Conservation (phyloP, 2,329 filamentous ascomycete species). For the Daldinia eschscholtzii region DNA sequence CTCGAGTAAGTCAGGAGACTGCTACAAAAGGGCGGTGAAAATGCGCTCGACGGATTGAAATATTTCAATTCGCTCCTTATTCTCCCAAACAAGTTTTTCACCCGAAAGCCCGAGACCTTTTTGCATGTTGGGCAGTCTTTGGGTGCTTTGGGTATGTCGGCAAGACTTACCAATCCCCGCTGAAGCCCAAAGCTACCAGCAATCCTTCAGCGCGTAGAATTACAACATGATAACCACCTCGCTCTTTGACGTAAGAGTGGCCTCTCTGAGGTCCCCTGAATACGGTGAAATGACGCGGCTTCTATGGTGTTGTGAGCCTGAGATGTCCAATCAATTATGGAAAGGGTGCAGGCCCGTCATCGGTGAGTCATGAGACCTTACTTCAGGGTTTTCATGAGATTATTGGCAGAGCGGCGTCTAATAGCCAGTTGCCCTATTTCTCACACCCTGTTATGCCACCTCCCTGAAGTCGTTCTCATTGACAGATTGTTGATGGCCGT, state of each 20-base stretch:
- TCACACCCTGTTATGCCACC: constrained; percentile 4
- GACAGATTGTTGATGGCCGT: constrained; percentile 12
- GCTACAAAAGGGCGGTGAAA: constrained; percentile 10
- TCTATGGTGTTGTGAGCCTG: constrained; percentile 10
- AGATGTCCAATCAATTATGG: constrained; percentile 30
- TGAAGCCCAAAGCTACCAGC: constrained; percentile 14
- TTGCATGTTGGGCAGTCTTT: constrained; percentile 24
- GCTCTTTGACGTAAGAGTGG: constrained; percentile 24
- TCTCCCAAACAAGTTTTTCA: constrained; percentile 10
- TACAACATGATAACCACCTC: constrained; percentile 7
- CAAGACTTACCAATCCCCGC: constrained; percentile 21
- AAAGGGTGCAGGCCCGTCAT: constrained; percentile 26
- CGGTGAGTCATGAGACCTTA: constrained; percentile 1
- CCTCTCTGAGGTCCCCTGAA: neutral
- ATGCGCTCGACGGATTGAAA: constrained; percentile 2
- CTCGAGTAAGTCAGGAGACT: constrained; percentile 5
- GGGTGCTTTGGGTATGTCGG: constrained; percentile 18
- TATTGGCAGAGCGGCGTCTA: constrained; percentile 19
- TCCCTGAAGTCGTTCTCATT: constrained; percentile 5
- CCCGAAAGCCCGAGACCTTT: constrained; percentile 2
- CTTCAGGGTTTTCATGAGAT: constrained; percentile 12
- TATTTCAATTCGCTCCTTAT: constrained; percentile 5
- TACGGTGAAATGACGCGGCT: constrained; percentile 23
- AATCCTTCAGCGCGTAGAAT: constrained; percentile 7
- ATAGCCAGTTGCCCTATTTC: constrained; percentile 20